Base-by-base conservation (phyloP, 148 eudicot species). In the Rhododendron griersonianum region DNA sequence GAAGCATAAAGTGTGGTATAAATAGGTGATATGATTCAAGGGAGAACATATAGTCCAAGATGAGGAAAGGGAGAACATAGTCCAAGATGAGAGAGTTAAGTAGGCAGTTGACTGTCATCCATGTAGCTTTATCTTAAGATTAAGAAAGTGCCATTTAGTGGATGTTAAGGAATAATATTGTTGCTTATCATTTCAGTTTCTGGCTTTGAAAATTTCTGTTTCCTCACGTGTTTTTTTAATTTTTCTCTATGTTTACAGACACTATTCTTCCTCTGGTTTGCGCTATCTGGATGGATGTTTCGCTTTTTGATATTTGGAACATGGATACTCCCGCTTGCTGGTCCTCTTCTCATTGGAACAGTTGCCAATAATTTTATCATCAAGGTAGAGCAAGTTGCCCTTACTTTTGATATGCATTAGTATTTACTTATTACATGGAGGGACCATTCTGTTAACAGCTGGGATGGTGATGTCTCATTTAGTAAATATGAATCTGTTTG, bases 251-350 rank as follows among this genome's bases (percentile, higher is more conserved):
- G 75, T 85, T 18, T 88, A 86, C 90, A 97, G 99, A 93, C 98
- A 44, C 86, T 94, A 89, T 93, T 95, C 90, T 93, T 97, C 86
- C 73, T 95, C 69, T 97, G 99, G 99, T 94, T 97, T 92, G 96
- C 96, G 45, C 87, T 97, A 69, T 97, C 99, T 81, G 98, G 99
- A 86, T 97, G 99, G 98, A 87, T 97, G 67, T 95, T 97, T 86
- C 94, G 99, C 53, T 51, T 93, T 84, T 85, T 95, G 87, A 90
- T 97, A 91, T 79, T 97, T 67, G 93, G 96, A 33, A 92, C 92
- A 73, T 95, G 94, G 94, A 91, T 97, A 55, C 88, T 97, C 69
- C 99, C 99, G 48, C 87, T 97, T 90, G 98, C 98, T 85, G 98
- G 94, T 18, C 98, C 98, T 89, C 93, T 97, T 86, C 90, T 94